These are phyloP conservation scores for Boletellus dicymbophilus DNA, from an alignment of 1,284 basidiomycete genomes.

Conservation along the genomic window DNA sequence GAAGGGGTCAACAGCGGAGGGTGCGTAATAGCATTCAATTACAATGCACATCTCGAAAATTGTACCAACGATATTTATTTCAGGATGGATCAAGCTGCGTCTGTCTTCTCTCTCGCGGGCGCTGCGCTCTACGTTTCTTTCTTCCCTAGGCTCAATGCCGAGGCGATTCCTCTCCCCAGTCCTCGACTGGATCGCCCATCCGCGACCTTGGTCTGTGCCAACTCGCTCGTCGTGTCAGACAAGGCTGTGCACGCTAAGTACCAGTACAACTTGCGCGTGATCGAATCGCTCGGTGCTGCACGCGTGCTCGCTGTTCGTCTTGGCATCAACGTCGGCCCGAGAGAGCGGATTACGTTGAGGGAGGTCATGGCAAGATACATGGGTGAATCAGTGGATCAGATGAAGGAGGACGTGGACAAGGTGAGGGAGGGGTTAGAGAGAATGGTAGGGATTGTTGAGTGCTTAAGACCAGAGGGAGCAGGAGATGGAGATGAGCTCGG, in stretches of 20 bases:
- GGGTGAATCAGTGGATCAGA: slow-evolving; percentile 43
- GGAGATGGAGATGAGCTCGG: slow-evolving; percentile 47
- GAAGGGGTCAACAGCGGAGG: slow-evolving; percentile 73
- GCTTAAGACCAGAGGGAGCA: slow-evolving; percentile 45
- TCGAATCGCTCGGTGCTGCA: slow-evolving; percentile 82
- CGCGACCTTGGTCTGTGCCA: slow-evolving; percentile 78
- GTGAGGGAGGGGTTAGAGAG: slow-evolving; percentile 50
- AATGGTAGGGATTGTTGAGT: slow-evolving; percentile 52
- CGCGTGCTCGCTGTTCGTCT: slow-evolving; percentile 67
- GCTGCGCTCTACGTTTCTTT: slow-evolving; percentile 82
- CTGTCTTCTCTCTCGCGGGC: slow-evolving; percentile 68
- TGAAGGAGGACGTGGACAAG: slow-evolving; percentile 42
- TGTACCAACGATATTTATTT: background rate
- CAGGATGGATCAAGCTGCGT: slow-evolving; percentile 86
- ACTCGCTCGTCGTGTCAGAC: slow-evolving; percentile 83
- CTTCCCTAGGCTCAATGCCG: slow-evolving; percentile 71
- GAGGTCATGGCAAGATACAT: slow-evolving; percentile 53
- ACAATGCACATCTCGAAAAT: background rate
- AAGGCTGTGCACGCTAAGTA: slow-evolving; percentile 77
- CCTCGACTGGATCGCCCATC: slow-evolving; percentile 31
- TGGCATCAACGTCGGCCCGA: slow-evolving; percentile 41
- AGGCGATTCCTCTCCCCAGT: slow-evolving; percentile 61
- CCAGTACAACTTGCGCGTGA: slow-evolving; percentile 85
- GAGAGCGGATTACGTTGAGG: slow-evolving; percentile 53
- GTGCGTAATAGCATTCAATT: slow-evolving; percentile 38